phyloP scores from a whole-genome alignment of 768 basidiomycete species.

The Xanthoconium stramineum region DNA sequence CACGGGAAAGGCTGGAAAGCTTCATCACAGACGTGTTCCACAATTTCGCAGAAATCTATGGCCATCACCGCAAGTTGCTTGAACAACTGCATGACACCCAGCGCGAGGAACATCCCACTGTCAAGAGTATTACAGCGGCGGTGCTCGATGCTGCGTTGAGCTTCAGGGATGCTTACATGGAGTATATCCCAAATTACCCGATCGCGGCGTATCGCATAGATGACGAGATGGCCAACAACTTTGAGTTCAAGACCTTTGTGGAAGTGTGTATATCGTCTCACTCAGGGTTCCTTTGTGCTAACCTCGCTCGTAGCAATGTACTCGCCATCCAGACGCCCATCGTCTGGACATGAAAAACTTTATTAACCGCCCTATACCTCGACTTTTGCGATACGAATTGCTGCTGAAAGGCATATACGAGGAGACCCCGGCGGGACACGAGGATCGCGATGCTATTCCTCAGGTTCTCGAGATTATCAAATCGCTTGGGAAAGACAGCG shows the following conservation, averaged over 20 bases:
- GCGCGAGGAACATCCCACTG: slow-evolving; percentile 78
- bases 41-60: slow-evolving; percentile 75
- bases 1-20: slow-evolving; percentile 60
- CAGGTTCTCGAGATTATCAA: slow-evolving; percentile 87
- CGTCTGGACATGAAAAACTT: slow-evolving; percentile 91
- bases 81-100: slow-evolving; percentile 84
- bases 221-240: slow-evolving; percentile 81
- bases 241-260: slow-evolving; percentile 75
- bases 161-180: slow-evolving; percentile 90
- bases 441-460: slow-evolving; percentile 80
- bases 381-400: slow-evolving; percentile 84
- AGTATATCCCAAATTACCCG: slow-evolving; percentile 91
- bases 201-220: slow-evolving; percentile 86
- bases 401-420: slow-evolving; percentile 79
- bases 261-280: slow-evolving; percentile 49
- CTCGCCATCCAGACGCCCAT: slow-evolving; percentile 71
- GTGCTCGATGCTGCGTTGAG: slow-evolving; percentile 88
- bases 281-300: not conserved
- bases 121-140: slow-evolving; percentile 78
- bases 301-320: slow-evolving; percentile 36
- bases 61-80: slow-evolving; percentile 72
- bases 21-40: slow-evolving; percentile 90
- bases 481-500: slow-evolving; percentile 79
- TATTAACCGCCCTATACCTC: slow-evolving; percentile 87
- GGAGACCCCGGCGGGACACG: slow-evolving; percentile 67